Base-by-base conservation (phyloP, 2,329 filamentous ascomycete genomes). In the Verticillium albo-atrum region DNA sequence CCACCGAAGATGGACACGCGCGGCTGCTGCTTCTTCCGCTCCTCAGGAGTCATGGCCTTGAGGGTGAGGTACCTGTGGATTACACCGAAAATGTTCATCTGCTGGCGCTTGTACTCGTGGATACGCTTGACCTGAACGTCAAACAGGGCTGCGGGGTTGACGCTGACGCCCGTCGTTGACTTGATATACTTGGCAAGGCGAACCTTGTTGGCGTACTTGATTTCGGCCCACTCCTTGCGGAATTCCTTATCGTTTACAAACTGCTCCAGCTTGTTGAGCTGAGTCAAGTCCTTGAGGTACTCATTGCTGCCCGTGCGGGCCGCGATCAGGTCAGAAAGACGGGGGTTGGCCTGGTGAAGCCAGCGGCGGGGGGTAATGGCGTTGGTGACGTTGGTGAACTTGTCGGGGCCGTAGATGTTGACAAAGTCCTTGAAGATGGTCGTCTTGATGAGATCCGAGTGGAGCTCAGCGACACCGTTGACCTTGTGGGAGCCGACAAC, bases 341-440 rank as follows among this genome's bases (percentile, higher is more conserved):
- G 86, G 12, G 94, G 95, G 73, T 99, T 99, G 62, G 95, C 95
- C 75, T 99, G 95, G 78, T 99, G 93, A 60, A 99, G 82, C 95
- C 95, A 99, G 71, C 95, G 86, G 68, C 95, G 86, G 12, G 95
- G 95, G 1, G 95, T 99, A 72, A 99, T 96, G 61, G 95, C 95
- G 74, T 99, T 99, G 65, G 95, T 99, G 64, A 99, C 94, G 68
- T 99, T 99, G 60, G 91, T 96, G 76, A 99, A 99, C 75, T 97
- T 97, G 82, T 99, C 95, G 0, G 89, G 89, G 3, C 95, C 95
- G 68, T 95, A 99, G 65, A 99, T 91, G 67, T 87, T 84, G 61
- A 99, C 94, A 75, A 99, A 99, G 74, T 99, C 95, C 75, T 95
- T 97, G 86, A 99, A 98, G 67, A 99, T 96, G n/a, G 95, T 99